Base-by-base conservation (phyloP, 305 asterid species). In the Fraxinus nigra region DNA sequence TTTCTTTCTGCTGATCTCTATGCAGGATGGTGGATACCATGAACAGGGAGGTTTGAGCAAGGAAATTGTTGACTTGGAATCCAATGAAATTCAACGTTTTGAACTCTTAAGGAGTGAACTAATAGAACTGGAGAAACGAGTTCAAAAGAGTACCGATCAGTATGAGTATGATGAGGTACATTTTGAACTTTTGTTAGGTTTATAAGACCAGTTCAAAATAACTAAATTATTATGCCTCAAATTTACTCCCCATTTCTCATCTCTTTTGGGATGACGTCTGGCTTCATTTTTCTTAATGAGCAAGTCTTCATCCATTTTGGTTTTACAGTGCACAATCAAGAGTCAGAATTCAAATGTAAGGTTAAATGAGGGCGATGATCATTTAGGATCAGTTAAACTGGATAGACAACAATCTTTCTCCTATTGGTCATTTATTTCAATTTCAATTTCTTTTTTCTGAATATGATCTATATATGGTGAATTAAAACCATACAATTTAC, bases 51-150 rank as follows among this genome's bases (percentile, higher is more conserved):
- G 63, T 16, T 8, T 51, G 63, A 51, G 22, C 63, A 51, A 51
- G 63, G 63, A 75, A 80, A 77, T 72, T 77, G 78, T 87, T 76
- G 93, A 85, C 78, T 79, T 93, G 69, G 96, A 91, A 81, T 84
- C 92, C 46, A 89, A 83, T 86, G 98, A 97, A 87, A 86, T 92
- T 85, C 93, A 89, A 80, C 94, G 97, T 20, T 97, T 93, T 88
- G 98, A 97, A 88, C 84, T 85, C 77, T 85, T 97, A 81, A 89
- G 93, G 85, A 90, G 86, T 84, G 98, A 94, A 85, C 90, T 97
- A 80, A 92, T 95, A 90, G 98, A 92, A 80, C 97, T 94, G 82
- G 98, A 97, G 94, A 86, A 88, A 83, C 95, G 99, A 78, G 99
- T 97, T 82, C 92, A 92, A 84, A 93, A 82, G 86, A 97, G 98